Base-by-base conservation (phyloP, 257 asterid genomes). In the Gentiana dahurica region DNA sequence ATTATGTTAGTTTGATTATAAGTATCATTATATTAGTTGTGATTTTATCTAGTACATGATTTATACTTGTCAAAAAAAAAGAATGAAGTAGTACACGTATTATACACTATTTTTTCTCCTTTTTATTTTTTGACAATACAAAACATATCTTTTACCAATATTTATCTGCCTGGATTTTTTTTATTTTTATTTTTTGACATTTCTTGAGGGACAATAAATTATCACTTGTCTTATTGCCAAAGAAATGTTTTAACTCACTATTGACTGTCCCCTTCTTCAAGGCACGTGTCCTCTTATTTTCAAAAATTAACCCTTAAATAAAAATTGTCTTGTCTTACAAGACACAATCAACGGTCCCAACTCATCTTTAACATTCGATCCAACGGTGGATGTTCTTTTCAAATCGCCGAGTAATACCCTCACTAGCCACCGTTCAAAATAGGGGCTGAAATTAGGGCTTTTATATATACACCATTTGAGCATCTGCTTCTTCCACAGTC, bases 371-470 rank as follows among this genome's bases (percentile, higher is more conserved):
- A 32, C 2, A 41, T 7, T 8, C n/a, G 34, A 61, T 61, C 65
- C 43, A 38, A 85, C 89, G 89, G 87, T 15, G 58, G 58, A 57
- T 57, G 76, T 75, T 54, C 46, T 41, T 41, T 7, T 41, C 2
- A 41, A 10, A 41, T 41, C 9, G 46, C 9, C 46, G 46, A 41
- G 46, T 49, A 15, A 36, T 57, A 54, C 45, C 49, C 62, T 65
- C 75, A 64, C 37, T 43, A 47, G 57, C 5, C 70, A 36, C 75
- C 77, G 73, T 54, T 57, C 45, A 47, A 61, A 61, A 64, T 36
- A 13, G 44, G 13, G 34, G 36, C 70, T 48, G 44, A 12, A 77
- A 71, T 68, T 80, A 78, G 85, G 89, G 83, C 87, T 73, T n/a
- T 69, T 73, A 37, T 48, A 54, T 43, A 35, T 43, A 62, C 12